phyloP scores from a whole-genome alignment of 2,329 filamentous ascomycete genomes.

The Aspergillus brunneoviolaceus region DNA sequence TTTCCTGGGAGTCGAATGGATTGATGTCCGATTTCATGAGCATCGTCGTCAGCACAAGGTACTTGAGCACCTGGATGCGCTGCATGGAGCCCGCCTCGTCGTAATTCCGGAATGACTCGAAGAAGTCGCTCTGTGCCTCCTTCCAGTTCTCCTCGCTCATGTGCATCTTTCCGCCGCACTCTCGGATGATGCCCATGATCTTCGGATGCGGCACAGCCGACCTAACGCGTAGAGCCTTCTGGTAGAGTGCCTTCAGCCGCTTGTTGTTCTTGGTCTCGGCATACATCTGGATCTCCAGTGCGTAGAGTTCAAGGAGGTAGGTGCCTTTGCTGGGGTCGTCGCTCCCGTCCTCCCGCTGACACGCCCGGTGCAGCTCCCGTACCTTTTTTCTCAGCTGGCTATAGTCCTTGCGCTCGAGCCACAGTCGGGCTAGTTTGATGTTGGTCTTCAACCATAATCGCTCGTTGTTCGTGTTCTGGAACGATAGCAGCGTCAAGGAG shows the following conservation, averaged over 20 bases:
- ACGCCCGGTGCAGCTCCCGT: conserved; percentile 82
- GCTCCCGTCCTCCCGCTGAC: conserved; percentile 79
- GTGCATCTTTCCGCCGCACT: conserved; percentile 99
- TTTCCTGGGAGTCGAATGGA: conserved; percentile 97
- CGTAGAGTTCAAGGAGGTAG: conserved; percentile 92
- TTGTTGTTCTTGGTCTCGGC: conserved; percentile 97
- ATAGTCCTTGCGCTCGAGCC: conserved; percentile 90
- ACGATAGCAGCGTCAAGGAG: conserved; percentile 85
- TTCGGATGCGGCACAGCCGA: conserved; percentile 98
- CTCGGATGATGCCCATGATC: conserved; percentile 98
- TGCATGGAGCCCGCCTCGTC: conserved; percentile 96
- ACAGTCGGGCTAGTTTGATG: conserved; percentile 89
- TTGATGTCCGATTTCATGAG: conserved; percentile 98
- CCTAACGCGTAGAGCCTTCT: conserved; percentile 84
- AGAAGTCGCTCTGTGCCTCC: conserved; percentile 94
- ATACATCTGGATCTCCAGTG: conserved; percentile 98
- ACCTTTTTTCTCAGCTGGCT: conserved; percentile 76
- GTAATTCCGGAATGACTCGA: conserved; percentile 98
- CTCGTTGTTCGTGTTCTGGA: conserved; percentile 97
- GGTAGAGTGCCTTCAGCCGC: conserved; percentile 87
- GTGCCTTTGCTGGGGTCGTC: conserved; percentile 90
- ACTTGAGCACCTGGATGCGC: conserved; percentile 95
- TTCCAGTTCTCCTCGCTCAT: conserved; percentile 99
- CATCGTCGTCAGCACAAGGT: conserved; percentile 95
- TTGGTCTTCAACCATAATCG: conserved; percentile 97